phyloP scores from a whole-genome alignment of 495 filamentous ascomycete genomes.

The Apodospora peruviana region DNA sequence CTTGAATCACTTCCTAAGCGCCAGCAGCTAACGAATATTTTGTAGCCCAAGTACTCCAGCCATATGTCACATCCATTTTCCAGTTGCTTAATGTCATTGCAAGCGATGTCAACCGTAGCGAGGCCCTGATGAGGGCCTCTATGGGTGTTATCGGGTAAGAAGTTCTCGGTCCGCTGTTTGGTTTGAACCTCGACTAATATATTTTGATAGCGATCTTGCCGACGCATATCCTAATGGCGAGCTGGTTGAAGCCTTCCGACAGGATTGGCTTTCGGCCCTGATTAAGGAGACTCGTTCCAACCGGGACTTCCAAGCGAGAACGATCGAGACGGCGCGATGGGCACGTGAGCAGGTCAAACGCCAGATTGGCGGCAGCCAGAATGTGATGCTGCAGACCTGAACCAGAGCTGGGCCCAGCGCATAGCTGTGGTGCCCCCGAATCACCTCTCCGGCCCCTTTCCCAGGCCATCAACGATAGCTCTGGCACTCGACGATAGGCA shows the following conservation, averaged over 20 bases:
- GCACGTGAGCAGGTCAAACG: conserved; percentile 95
- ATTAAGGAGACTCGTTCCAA: conserved; percentile 83
- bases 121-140: conserved; percentile 80
- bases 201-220: conserved; percentile 70
- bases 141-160: conserved; percentile 96
- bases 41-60: conserved; percentile 62
- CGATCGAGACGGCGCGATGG: conserved; percentile 93
- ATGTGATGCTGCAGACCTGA: conserved; percentile 44
- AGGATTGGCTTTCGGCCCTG: conserved; percentile 82
- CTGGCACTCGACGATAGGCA: conserved; percentile 1
- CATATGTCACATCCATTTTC: conserved; percentile 84
- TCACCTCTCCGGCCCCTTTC: conserved; percentile 1
- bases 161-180: too few relatives aligned
- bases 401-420: conserved; percentile 2
- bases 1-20: neutral
- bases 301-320: conserved; percentile 74
- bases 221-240: conserved; percentile 91
- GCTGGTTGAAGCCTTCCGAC: conserved; percentile 72
- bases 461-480: conserved; percentile 9
- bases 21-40: conserved; percentile 14
- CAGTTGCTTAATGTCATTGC: conserved; percentile 76
- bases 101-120: conserved; percentile 77
- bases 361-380: conserved; percentile 57
- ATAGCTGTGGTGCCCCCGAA: conserved; percentile 5
- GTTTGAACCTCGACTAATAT: conserved; percentile 1